Evolutionary conservation across 495 filamentous ascomycete genomes (phyloP).

Genomic region (Trichoderma parareesei): DNA sequence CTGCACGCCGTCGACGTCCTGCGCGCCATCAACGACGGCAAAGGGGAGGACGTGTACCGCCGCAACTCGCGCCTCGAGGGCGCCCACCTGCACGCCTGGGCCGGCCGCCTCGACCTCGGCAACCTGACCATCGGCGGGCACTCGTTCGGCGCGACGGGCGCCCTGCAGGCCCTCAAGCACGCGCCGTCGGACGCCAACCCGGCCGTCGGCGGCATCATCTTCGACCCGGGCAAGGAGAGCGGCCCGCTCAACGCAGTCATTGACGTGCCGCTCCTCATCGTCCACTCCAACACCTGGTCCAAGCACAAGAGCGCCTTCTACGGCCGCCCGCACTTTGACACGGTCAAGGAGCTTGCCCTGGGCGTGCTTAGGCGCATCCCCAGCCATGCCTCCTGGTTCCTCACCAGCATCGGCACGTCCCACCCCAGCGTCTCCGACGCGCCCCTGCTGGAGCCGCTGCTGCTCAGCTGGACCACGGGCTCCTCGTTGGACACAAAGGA

Average conservation of each 20-base stretch:
- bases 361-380: conserved; percentile 25
- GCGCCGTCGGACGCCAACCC: conserved; percentile 28
- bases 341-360: conserved; percentile 37
- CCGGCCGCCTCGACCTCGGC: conserved; percentile 28
- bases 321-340: conserved; percentile 43
- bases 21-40: conserved; percentile 32
- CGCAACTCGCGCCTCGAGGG: conserved; percentile 29
- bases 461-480: conserved; percentile 42
- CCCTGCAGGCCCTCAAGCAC: conserved; percentile 39
- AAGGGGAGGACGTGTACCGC: conserved; percentile 27
- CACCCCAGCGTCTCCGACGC: conserved; percentile 49
- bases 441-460: conserved; percentile 40
- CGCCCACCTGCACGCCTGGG: conserved; percentile 23
- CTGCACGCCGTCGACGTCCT: conserved; percentile 39
- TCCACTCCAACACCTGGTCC: conserved; percentile 46
- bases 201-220: conserved; percentile 35
- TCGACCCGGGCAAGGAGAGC: conserved; percentile 45
- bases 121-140: conserved; percentile 42
- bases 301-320: conserved; percentile 37
- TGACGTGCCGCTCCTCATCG: conserved; percentile 38
- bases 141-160: conserved; percentile 46
- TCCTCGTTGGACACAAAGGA: conserved; percentile 33
- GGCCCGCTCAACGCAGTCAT: conserved; percentile 44
- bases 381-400: conserved; percentile 39
- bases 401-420: conserved; percentile 41